phyloP scores from a whole-genome alignment of 1,284 basidiomycete genomes.

The Trametes sp. region DNA sequence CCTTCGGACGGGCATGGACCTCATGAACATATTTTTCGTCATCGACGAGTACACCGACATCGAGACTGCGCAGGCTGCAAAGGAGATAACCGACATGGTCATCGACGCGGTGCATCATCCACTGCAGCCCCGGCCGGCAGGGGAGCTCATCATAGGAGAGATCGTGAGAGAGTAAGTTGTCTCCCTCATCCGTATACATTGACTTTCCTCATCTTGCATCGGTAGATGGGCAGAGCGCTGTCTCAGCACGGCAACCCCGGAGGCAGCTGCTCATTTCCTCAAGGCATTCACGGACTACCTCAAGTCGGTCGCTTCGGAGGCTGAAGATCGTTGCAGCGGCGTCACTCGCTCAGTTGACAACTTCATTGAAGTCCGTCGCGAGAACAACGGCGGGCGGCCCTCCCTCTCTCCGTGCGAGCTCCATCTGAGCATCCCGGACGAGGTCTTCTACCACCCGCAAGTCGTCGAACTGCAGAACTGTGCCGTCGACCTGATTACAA shows the following conservation, averaged over 20 bases:
- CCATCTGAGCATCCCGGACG: conserved; percentile 44
- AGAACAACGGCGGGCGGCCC: conserved; percentile 43
- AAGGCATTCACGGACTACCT: conserved; percentile 38
- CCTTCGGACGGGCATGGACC: conserved; percentile 44
- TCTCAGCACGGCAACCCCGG: conserved; percentile 23
- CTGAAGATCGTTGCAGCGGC: conserved; percentile 37
- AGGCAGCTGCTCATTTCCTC: conserved; percentile 32
- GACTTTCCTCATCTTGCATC: background rate
- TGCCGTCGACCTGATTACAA: conserved; percentile 28
- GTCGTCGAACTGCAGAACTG: conserved; percentile 38
- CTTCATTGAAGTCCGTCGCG: conserved; percentile 44
- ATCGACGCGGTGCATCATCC: conserved; percentile 48
- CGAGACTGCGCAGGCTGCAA: conserved; percentile 35
- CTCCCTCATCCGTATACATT: background rate
- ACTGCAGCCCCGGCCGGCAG: conserved; percentile 39
- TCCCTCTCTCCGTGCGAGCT: conserved; percentile 45
- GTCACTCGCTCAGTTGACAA: conserved; percentile 39
- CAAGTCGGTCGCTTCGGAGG: conserved; percentile 42
- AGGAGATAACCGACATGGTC: conserved; percentile 40
- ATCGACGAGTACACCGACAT: conserved; percentile 53
- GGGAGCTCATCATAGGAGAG: conserved; percentile 44
- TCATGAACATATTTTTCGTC: conserved; percentile 52
- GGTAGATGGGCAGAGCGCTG: conserved; percentile 33
- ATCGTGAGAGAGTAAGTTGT: conserved; percentile 40
- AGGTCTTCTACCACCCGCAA: conserved; percentile 43